phyloP scores from a whole-genome alignment of 2,329 filamentous ascomycete genomes.

The Coniochaeta sp. region DNA sequence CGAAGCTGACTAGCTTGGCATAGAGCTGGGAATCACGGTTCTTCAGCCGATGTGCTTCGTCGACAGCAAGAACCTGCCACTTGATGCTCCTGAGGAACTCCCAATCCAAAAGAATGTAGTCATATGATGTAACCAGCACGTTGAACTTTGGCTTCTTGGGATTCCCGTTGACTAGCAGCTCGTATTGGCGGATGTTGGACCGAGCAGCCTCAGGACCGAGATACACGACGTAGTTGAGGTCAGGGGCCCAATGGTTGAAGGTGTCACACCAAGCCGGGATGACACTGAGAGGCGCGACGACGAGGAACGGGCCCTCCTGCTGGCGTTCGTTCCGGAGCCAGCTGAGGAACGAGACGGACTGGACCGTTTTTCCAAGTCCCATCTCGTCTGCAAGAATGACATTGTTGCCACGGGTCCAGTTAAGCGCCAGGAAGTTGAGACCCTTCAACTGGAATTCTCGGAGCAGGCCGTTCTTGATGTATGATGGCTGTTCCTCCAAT shows the following conservation, averaged over 20 bases:
- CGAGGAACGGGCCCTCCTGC: constrained; percentile 91
- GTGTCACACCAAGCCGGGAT: constrained; percentile 98
- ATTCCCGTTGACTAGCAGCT: constrained; percentile 81
- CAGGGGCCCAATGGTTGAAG: constrained; percentile 92
- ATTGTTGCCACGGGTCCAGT: constrained; percentile 91
- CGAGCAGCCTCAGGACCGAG: constrained; percentile 83
- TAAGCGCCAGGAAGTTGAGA: constrained; percentile 90
- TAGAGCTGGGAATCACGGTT: constrained; percentile 95
- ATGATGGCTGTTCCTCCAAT: constrained; percentile 74
- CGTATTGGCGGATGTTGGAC: constrained; percentile 81
- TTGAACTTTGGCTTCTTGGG: constrained; percentile 91
- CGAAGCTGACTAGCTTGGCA: constrained; percentile 75
- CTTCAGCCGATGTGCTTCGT: constrained; percentile 94
- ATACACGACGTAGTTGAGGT: constrained; percentile 95
- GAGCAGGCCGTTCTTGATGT: constrained; percentile 77
- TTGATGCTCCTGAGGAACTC: constrained; percentile 83
- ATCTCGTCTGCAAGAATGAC: constrained; percentile 98
- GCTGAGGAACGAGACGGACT: constrained; percentile 93
- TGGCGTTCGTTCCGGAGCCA: constrained; percentile 86
- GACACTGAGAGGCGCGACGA: constrained; percentile 94
- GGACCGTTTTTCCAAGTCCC: constrained; percentile 96
- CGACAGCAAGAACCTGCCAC: constrained; percentile 95
- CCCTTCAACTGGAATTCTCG: constrained; percentile 91
- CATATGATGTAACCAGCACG: constrained; percentile 94
- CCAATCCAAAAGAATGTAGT: constrained; percentile 85